phyloP scores from a whole-genome alignment of 1,284 basidiomycete genomes.

The Trichosporon asahii region DNA sequence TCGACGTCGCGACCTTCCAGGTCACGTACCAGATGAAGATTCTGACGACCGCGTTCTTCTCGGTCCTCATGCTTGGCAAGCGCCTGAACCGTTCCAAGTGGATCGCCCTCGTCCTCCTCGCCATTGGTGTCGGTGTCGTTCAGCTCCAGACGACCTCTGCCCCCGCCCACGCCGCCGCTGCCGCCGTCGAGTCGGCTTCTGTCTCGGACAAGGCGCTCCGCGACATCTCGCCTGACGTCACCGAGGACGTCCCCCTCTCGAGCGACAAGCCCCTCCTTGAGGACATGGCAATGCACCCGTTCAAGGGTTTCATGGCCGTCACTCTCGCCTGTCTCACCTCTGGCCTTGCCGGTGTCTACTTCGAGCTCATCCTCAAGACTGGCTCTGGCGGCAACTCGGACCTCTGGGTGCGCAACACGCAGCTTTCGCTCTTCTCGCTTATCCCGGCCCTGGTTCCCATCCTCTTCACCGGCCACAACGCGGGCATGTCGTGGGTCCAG shows the following conservation, averaged over 20 bases:
- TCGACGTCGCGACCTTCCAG: slow-evolving; percentile 86
- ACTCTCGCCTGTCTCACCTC: slow-evolving; percentile 90
- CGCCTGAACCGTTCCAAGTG: slow-evolving; percentile 73
- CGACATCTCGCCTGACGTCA: slow-evolving; percentile 5
- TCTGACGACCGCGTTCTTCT: slow-evolving; percentile 91
- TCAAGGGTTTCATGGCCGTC: slow-evolving; percentile 80
- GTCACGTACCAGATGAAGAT: slow-evolving; percentile 97
- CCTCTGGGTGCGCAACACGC: slow-evolving; percentile 95
- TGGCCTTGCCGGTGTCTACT: slow-evolving; percentile 96
- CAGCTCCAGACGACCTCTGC: slow-evolving; percentile 66
- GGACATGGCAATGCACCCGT: slow-evolving; percentile 61
- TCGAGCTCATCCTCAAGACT: slow-evolving; percentile 93
- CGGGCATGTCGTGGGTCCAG: slow-evolving; percentile 36
- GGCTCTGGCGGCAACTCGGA: slow-evolving; percentile 58
- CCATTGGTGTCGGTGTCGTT: slow-evolving; percentile 86
- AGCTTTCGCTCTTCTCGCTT: slow-evolving; percentile 89
- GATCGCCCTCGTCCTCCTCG: slow-evolving; percentile 77
- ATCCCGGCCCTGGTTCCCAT: slow-evolving; percentile 84
- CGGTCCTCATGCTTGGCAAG: slow-evolving; percentile 80
- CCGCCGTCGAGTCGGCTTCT: slow-evolving; percentile 10
- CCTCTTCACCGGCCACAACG: slow-evolving; percentile 57
- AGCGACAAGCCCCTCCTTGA: slow-evolving; percentile 4
- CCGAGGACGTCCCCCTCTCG: not conserved
- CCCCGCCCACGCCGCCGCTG: slow-evolving; percentile 12
- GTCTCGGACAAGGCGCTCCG: not conserved